phyloP scores from a whole-genome alignment of 1,139 yeast genomes.

The Geotrichum carabidarum region DNA sequence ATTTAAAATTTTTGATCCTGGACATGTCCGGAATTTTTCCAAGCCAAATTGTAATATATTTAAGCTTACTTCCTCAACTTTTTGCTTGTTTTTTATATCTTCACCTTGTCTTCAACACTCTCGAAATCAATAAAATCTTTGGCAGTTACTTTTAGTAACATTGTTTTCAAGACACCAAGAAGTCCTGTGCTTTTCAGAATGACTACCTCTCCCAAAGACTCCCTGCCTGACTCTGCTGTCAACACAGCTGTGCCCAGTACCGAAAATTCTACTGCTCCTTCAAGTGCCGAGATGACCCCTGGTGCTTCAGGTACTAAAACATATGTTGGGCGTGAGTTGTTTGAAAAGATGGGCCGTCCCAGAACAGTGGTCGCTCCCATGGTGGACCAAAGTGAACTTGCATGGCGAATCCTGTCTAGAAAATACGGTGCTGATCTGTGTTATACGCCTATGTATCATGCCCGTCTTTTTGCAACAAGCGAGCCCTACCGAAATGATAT shows the following conservation, averaged over 20 bases:
- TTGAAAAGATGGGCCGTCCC: conserved; percentile 65
- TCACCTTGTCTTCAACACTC: conserved; percentile 3
- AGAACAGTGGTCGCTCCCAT: conserved; percentile 91
- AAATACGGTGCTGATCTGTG: conserved; percentile 89
- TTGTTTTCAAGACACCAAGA: background rate
- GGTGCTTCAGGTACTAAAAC: background rate
- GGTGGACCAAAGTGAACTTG: conserved; percentile 96
- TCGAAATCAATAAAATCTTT: conserved; percentile 5
- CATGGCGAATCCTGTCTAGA: conserved; percentile 88
- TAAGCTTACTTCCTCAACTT: no score
- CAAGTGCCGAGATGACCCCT: background rate
- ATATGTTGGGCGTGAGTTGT: conserved; percentile 61
- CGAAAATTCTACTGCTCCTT: background rate
- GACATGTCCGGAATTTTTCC: no score
- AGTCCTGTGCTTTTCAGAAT: background rate
- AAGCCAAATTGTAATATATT: no score
- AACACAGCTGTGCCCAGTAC: background rate
- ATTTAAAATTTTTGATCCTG: no score
- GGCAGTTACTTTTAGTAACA: conserved; percentile 5
- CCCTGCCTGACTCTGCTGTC: background rate
- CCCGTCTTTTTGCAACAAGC: conserved; percentile 79
- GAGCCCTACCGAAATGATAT: conserved; percentile 72
- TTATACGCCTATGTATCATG: conserved; percentile 96
- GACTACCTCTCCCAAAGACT: background rate
- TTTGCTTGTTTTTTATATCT: no score